phyloP scores from a whole-genome alignment of 768 basidiomycete genomes.

The Leccinum variicolor region DNA sequence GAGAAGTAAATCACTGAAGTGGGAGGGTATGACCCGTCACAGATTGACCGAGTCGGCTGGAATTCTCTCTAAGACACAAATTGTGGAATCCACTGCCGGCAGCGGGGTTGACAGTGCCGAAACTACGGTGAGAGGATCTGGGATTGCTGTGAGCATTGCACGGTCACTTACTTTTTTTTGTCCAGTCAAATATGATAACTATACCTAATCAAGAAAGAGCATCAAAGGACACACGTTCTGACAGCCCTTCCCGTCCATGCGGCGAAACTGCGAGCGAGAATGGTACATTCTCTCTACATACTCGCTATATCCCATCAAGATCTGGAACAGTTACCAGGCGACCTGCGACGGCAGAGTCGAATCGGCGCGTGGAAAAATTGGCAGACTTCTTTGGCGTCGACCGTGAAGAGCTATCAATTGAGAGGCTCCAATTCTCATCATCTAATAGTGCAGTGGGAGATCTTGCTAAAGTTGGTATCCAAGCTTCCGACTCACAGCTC shows the following conservation, averaged over 20 bases:
- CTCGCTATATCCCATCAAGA: background rate
- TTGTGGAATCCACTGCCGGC: background rate
- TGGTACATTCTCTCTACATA: background rate
- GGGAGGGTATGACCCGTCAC: background rate
- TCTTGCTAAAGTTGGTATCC: background rate
- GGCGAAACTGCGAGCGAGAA: background rate
- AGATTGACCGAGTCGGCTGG: background rate
- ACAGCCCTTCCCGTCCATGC: background rate
- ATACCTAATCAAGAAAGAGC: background rate
- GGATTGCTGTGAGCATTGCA: background rate
- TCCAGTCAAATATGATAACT: background rate
- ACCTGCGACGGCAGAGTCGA: slow-evolving; percentile 2
- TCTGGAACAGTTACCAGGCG: background rate
- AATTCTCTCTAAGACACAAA: background rate
- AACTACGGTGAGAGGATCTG: slow-evolving; percentile 5
- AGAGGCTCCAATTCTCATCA: background rate
- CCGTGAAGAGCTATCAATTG: slow-evolving; percentile 1
- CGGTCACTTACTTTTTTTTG: background rate
- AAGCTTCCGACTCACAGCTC: slow-evolving; percentile 1
- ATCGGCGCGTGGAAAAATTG: slow-evolving; percentile 15
- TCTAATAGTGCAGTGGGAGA: slow-evolving; percentile 1
- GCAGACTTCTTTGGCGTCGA: slow-evolving; percentile 15
- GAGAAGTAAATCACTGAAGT: slow-evolving; percentile 31
- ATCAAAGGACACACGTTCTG: background rate
- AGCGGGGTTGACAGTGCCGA: background rate